A percentile compares a stretch with the other conserved stretches of the same genome.
These are phyloP conservation scores for Teunomyces atbi DNA, from an alignment of 805 yeast species.

Conservation along the genomic window DNA sequence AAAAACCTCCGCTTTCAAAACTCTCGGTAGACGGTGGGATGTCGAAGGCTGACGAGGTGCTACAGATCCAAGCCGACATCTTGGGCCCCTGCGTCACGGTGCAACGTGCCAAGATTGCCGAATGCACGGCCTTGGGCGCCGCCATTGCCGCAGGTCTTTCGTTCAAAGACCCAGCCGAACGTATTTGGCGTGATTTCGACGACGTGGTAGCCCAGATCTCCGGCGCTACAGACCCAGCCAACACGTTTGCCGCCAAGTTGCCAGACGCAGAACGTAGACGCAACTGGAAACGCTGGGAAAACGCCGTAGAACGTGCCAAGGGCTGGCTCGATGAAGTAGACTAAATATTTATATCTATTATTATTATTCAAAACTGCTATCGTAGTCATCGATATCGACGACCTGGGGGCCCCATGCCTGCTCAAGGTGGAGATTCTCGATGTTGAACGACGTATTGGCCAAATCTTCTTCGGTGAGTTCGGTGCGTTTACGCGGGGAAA, in stretches of 20 bases:
- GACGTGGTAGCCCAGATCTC: conserved; percentile 54
- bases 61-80: conserved; percentile 92
- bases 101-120: conserved; percentile 75
- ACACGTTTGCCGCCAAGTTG: conserved; percentile 41
- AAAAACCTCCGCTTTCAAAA: conserved; percentile 44
- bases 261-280: conserved; percentile 58
- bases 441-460: conserved; percentile 26
- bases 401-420: conserved; percentile 2
- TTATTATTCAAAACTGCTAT: conserved; percentile 12
- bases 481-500: conserved; percentile 23
- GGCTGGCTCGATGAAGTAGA: conserved; percentile 65
- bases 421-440: conserved; percentile 20
- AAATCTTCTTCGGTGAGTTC: conserved; percentile 9
- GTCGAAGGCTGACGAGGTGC: conserved; percentile 85
- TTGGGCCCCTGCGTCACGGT: conserved; percentile 85
- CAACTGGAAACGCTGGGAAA: conserved; percentile 77
- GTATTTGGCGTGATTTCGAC: conserved; percentile 72
- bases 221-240: conserved; percentile 25
- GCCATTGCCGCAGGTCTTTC: conserved; percentile 92
- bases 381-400: conserved; percentile 27
- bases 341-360: background rate
- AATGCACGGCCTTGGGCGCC: conserved; percentile 94
- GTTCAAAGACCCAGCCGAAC: conserved; percentile 44
- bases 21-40: conserved; percentile 93
- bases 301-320: conserved; percentile 74